These are phyloP conservation scores for Neurospora sp. DNA, from an alignment of 495 filamentous ascomycete genomes.

Conservation along the genomic window DNA sequence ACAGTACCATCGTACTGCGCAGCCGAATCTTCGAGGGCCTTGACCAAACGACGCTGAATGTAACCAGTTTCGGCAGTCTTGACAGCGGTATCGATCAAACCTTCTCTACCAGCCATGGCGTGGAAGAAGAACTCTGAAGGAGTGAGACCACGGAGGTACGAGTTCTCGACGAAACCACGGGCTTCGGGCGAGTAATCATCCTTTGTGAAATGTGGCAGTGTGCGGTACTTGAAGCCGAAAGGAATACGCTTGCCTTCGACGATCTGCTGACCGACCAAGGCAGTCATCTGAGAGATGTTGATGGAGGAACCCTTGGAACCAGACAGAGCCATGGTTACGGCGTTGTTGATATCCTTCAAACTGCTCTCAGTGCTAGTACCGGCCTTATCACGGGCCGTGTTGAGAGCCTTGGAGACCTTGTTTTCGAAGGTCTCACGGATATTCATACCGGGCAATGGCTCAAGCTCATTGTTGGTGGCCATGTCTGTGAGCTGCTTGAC, in stretches of 20 bases:
- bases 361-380: conserved; percentile 84
- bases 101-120: conserved; percentile 99
- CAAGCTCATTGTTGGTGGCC: conserved; percentile 77
- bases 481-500: conserved; percentile 60
- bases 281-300: conserved; percentile 99
- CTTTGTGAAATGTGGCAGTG: conserved; percentile 95
- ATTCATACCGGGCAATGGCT: conserved; percentile 91
- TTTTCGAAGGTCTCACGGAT: conserved; percentile 96
- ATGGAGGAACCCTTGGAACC: conserved; percentile 97
- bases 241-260: conserved; percentile 98
- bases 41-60: conserved; percentile 95
- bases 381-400: conserved; percentile 90
- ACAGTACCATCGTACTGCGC: conserved; percentile 97
- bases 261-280: conserved; percentile 91
- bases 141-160: conserved; percentile 90
- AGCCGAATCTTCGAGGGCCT: conserved; percentile 95
- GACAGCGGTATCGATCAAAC: conserved; percentile 98
- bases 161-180: conserved; percentile 97
- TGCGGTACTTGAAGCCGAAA: conserved; percentile 98
- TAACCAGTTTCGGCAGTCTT: conserved; percentile 99
- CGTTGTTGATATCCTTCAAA: conserved; percentile 92
- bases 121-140: conserved; percentile 99
- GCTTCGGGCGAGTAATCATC: conserved; percentile 97
- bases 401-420: conserved; percentile 85
- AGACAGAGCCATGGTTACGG: conserved; percentile 87